phyloP scores from a whole-genome alignment of 1,284 basidiomycete species.

The Gymnopus androsaceus region DNA sequence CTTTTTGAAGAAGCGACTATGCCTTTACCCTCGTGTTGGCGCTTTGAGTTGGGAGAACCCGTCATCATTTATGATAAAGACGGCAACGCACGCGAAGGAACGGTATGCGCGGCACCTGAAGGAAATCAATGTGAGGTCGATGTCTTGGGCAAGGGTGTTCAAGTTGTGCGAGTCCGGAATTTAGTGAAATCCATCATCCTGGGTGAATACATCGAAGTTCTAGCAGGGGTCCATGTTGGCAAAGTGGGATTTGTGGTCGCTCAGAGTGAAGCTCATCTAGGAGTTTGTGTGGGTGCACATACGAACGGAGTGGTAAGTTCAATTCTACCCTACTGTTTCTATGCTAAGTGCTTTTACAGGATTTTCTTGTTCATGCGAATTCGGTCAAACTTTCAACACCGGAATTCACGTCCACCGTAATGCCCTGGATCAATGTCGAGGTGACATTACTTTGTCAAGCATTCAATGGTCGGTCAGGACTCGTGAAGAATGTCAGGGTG shows the following conservation, averaged over 20 bases:
- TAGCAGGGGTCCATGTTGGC: not conserved
- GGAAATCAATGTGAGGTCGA: no score
- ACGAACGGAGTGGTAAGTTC: not conserved
- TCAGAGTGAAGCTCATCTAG: not conserved
- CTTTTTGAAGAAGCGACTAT: no score
- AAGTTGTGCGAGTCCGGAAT: no score
- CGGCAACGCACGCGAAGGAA: no score
- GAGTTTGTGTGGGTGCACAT: not conserved
- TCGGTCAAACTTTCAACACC: not conserved
- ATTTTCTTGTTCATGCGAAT: slow-evolving; percentile 2
- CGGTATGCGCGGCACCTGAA: no score
- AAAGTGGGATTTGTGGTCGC: not conserved
- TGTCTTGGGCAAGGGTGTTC: no score
- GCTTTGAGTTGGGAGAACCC: no score
- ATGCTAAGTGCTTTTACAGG: not conserved
- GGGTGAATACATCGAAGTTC: slow-evolving; percentile 1
- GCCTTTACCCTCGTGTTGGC: no score
- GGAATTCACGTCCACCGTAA: not conserved
- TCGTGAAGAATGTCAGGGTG: not conserved
- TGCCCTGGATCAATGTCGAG: not conserved
- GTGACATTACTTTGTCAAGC: not conserved
- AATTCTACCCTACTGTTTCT: not conserved
- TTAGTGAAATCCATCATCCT: not conserved
- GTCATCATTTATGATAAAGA: no score
- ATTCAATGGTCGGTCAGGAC: not conserved